These are phyloP conservation scores for Lipomyces chichibuensis DNA, from an alignment of 805 yeast genomes.

Conservation along the genomic window DNA sequence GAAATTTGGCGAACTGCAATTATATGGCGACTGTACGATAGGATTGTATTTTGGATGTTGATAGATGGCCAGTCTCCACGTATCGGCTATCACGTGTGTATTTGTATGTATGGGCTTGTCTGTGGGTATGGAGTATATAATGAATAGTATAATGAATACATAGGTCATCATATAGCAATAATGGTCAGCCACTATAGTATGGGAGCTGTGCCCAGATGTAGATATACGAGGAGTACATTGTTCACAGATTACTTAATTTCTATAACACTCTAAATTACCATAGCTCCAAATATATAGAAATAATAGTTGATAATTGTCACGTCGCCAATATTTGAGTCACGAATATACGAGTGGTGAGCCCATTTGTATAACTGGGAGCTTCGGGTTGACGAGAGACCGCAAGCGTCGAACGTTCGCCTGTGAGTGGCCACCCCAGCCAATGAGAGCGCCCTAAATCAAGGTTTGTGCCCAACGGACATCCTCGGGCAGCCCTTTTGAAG, in stretches of 20 bases:
- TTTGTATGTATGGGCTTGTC: not conserved
- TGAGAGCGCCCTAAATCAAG: constrained; percentile 15
- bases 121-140: not conserved
- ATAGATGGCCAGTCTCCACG: not conserved
- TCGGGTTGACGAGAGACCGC: too few relatives aligned
- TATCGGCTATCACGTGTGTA: not conserved
- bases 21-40: not conserved
- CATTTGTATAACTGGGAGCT: too few relatives aligned
- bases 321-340: too few relatives aligned
- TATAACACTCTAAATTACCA: too few relatives aligned
- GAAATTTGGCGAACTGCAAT: not conserved
- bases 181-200: not conserved
- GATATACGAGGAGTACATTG: too few relatives aligned
- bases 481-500: not conserved
- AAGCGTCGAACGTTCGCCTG: too few relatives aligned
- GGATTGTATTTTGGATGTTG: not conserved
- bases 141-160: not conserved
- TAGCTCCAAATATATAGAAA: too few relatives aligned
- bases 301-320: too few relatives aligned
- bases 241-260: too few relatives aligned
- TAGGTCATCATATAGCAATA: too few relatives aligned
- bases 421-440: constrained; percentile 4
- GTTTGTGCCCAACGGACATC: constrained; percentile 6
- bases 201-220: too few relatives aligned
- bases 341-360: too few relatives aligned